These are phyloP conservation scores for Epichloe bromicola DNA, from an alignment of 2,329 filamentous ascomycete species.

Conservation along the genomic window DNA sequence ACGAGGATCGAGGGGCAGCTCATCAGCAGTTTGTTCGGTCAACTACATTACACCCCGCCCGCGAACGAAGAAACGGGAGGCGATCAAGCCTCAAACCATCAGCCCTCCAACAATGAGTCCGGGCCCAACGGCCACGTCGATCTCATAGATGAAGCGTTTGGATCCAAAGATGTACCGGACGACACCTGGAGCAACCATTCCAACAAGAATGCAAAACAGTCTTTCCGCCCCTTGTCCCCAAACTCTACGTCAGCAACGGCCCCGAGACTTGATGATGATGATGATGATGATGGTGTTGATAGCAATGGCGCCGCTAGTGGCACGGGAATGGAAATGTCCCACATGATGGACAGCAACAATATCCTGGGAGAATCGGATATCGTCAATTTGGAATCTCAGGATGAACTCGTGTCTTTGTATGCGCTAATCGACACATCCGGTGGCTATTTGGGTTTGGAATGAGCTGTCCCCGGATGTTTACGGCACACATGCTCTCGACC, in stretches of 20 bases:
- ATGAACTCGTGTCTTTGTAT: conserved; percentile 1
- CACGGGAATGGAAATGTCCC: neutral
- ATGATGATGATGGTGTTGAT: neutral
- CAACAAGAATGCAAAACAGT: neutral
- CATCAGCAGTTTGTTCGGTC: conserved; percentile 14
- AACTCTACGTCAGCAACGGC: neutral
- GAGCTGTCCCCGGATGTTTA: neutral
- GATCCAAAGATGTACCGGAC: neutral
- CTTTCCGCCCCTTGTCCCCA: neutral
- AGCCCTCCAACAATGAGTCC: neutral
- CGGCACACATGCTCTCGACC: too few species aligned
- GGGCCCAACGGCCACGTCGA: neutral
- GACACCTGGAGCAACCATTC: neutral
- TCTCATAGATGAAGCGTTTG: neutral
- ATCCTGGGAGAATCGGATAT: neutral
- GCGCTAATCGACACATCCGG: conserved; percentile 1
- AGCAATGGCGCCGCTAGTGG: neutral
- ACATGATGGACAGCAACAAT: neutral
- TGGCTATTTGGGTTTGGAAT: neutral
- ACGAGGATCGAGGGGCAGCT: conserved; percentile 13
- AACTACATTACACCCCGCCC: conserved; percentile 8
- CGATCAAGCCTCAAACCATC: neutral
- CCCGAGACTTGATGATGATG: neutral
- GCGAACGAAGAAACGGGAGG: neutral
- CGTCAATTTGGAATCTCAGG: conserved; percentile 1